Percentiles rank a stretch among this genome's conserved stretches.
phyloP scores from a whole-genome alignment of 148 eudicot species.

The Chenopodium quinoa region DNA sequence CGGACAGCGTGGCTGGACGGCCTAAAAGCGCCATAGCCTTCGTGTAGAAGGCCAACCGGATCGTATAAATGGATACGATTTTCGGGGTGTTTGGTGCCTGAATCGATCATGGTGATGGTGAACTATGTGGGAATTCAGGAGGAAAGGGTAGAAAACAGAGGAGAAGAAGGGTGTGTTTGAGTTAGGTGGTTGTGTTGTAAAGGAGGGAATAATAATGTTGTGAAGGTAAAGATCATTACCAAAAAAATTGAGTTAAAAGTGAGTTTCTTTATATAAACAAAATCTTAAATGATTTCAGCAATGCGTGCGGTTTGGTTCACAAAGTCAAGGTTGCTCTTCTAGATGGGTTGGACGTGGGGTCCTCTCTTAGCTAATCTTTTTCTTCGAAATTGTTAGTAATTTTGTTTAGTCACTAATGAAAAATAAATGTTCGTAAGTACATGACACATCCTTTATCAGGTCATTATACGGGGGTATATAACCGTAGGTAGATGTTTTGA shows the following conservation, averaged over 20 bases:
- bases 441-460: no score
- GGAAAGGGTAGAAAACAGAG: background rate
- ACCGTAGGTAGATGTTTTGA: no score
- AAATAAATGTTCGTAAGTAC: no score
- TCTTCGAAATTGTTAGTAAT: no score
- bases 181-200: constrained; percentile 16
- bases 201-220: background rate
- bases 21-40: constrained; percentile 27
- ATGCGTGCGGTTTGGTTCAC: constrained; percentile 25
- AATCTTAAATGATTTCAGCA: constrained; percentile 20
- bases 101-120: constrained; percentile 42
- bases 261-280: constrained; percentile 20
- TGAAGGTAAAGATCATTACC: constrained; percentile 11
- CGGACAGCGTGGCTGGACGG: constrained; percentile 19
- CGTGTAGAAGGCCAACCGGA: constrained; percentile 34
- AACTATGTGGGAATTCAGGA: background rate
- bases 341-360: constrained; percentile 22
- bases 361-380: background rate
- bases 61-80: constrained; percentile 37
- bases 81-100: constrained; percentile 31
- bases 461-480: no score
- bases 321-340: constrained; percentile 32
- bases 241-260: constrained; percentile 14
- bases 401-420: no score
- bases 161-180: background rate